These are phyloP conservation scores for Spergularia marina DNA, from an alignment of 148 eudicot species.

Conservation along the genomic window DNA sequence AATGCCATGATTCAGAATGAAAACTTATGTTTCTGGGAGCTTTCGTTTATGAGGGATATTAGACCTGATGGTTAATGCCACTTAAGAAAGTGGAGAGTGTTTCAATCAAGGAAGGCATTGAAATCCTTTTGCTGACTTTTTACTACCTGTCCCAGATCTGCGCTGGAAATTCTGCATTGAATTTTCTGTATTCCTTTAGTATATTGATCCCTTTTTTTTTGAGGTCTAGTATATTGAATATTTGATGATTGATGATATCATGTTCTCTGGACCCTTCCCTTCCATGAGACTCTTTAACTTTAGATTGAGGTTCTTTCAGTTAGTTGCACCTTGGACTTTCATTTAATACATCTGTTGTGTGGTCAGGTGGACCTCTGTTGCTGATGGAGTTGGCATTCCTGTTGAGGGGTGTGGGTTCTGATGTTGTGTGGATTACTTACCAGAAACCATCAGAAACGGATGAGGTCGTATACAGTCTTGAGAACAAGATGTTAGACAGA, in stretches of 20 bases:
- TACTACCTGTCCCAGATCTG: background rate
- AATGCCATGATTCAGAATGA: background rate
- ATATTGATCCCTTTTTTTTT: no score
- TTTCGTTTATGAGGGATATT: background rate
- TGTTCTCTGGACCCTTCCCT: slow-evolving; percentile 1
- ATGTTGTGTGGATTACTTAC: slow-evolving; percentile 75
- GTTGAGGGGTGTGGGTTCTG: slow-evolving; percentile 61
- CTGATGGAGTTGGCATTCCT: slow-evolving; percentile 78
- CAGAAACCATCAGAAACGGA: slow-evolving; percentile 59
- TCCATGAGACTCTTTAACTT: background rate
- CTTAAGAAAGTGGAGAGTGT: no score
- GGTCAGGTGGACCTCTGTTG: slow-evolving; percentile 66
- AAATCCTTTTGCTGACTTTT: background rate
- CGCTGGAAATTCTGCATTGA: background rate
- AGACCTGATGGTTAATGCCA: no score
- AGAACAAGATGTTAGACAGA: slow-evolving; percentile 64
- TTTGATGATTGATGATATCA: background rate
- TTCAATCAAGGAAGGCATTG: no score
- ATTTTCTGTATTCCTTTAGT: background rate
- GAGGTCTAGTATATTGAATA: background rate
- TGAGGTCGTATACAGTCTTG: slow-evolving; percentile 60
- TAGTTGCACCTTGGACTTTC: background rate
- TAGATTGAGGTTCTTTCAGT: background rate
- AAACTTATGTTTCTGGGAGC: background rate
- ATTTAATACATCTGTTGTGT: slow-evolving; percentile 19